Percentiles rank a stretch among this genome's conserved stretches.
Conservation (phyloP, 306 rosid genomes). For the Castanea sativa region DNA sequence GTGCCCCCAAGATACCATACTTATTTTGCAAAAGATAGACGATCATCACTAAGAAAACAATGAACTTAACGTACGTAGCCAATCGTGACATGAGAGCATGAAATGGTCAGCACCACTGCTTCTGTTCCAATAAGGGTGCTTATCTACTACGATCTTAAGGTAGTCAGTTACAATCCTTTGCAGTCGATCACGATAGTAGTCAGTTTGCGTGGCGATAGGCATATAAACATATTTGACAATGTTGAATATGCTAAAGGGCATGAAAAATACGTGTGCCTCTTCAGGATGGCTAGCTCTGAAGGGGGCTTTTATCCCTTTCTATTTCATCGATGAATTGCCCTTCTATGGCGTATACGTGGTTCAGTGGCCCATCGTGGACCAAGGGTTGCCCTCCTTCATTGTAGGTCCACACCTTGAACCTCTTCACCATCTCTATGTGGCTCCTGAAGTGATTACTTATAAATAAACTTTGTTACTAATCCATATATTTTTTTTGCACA, state of each 20-base stretch:
- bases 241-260: conserved; percentile 45
- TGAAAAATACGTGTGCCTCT: conserved; percentile 42
- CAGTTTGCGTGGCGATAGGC: conserved; percentile 34
- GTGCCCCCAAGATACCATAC: too few relatives aligned
- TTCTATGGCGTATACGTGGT: conserved; percentile 46
- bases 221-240: conserved; percentile 33
- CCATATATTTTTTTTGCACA: neutral
- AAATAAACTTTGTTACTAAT: neutral
- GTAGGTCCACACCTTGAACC: conserved; percentile 58
- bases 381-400: conserved; percentile 51
- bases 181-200: conserved; percentile 44
- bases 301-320: conserved; percentile 28
- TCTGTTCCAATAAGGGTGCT: conserved; percentile 46
- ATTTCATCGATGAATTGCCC: conserved; percentile 57
- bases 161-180: conserved; percentile 46
- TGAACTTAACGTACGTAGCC: conserved; percentile 27
- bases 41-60: too few relatives aligned
- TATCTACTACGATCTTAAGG: conserved; percentile 28
- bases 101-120: conserved; percentile 59
- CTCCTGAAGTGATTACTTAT: conserved; percentile 28
- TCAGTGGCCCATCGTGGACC: conserved; percentile 43
- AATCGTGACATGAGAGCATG: conserved; percentile 53
- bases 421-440: conserved; percentile 51
- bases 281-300: conserved; percentile 50
- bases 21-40: too few relatives aligned